These are phyloP conservation scores for Metschnikowia baotianmanensis DNA, from an alignment of 805 yeast species.

Conservation along the genomic window DNA sequence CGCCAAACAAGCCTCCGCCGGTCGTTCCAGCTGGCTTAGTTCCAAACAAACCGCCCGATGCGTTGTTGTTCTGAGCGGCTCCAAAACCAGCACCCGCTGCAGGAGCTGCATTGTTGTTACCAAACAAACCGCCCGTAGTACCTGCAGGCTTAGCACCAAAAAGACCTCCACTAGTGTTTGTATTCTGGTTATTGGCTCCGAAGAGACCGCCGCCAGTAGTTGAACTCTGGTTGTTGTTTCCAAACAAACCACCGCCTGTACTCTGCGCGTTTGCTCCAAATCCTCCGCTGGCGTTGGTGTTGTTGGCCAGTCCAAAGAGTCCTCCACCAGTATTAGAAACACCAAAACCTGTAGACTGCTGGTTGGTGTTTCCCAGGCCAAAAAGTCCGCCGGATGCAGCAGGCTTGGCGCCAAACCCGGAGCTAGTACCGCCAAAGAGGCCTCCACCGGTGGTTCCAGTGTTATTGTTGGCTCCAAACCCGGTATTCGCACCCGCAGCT, in stretches of 20 bases:
- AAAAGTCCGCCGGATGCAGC: conserved; percentile 16
- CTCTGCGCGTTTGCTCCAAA: conserved; percentile 13
- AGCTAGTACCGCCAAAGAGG: conserved; percentile 38
- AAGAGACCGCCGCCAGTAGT: conserved; percentile 19
- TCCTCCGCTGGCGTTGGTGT: conserved; percentile 16
- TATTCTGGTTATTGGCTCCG: conserved; percentile 17
- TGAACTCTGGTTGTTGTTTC: conserved; percentile 15
- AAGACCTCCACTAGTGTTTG: conserved; percentile 28
- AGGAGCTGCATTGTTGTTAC: conserved; percentile 12
- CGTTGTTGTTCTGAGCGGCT: conserved; percentile 18
- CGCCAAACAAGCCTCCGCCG: conserved; percentile 23
- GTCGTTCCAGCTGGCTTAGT: conserved; percentile 19
- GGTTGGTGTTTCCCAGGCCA: conserved; percentile 19
- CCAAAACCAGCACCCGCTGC: conserved; percentile 15
- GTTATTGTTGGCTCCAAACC: conserved; percentile 15
- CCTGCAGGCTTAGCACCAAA: conserved; percentile 25
- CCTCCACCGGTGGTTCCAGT: conserved; percentile 24
- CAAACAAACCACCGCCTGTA: conserved; percentile 22
- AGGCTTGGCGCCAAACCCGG: conserved; percentile 32
- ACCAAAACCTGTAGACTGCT: conserved; percentile 5
- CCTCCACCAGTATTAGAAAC: conserved; percentile 16
- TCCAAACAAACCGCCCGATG: conserved; percentile 35
- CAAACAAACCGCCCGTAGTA: conserved; percentile 17
- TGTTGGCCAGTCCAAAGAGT: conserved; percentile 16
- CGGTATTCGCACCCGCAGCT: conserved; percentile 6